Evolutionary conservation across 306 rosid genomes (phyloP), one percentile per base, ranked within the genome.

Genomic region (Crataegus laevigata): DNA sequence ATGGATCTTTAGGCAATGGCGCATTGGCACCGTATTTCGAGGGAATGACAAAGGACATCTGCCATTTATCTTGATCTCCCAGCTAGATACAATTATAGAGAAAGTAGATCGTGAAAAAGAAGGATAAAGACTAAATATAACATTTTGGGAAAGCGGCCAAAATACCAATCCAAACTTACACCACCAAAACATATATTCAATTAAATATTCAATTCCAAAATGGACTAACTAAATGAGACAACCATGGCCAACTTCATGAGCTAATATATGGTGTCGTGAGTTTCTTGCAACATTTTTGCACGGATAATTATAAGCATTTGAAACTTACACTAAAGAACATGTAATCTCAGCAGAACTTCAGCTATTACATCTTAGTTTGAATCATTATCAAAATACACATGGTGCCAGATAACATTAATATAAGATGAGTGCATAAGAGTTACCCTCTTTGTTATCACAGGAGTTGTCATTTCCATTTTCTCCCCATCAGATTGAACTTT

Each of bases 401-500:
- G 65, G 65, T 60, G 8, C 65, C 34, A 60, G 36, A 45, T 40
- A 38, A 43, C 58, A 17, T 55, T 80, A 66, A 28, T 34, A 74
- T 13, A 43, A 66, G 34, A 60, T 51, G 74, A 79, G 81, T 51
- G 68, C 70, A 79, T 78, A 52, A 22, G 78, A 63, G 71, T 40
- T 85, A 93, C 98, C 88, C 79, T 90, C 75, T 80, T 86, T 71
- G 98, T 94, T 76, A 91, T 73, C 73, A 90, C 97, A 40, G 96
- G 98, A 70, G 97, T 89, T 64, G 93, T 94, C 97, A 91, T 94
- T 54, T 90, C 97, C 98, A 90, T 90, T 85, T 90, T 91, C 88
- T 81, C 86, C 68, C 92, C 96, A 58, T 75, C 87, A n/a, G 91
- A 74, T 72, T 80, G 88, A 64, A 74, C 78, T 84, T 86, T 91